Evolutionary conservation across 371 early-diverging fungal species (phyloP).

Genomic region (Phascolomyces articulosus): DNA sequence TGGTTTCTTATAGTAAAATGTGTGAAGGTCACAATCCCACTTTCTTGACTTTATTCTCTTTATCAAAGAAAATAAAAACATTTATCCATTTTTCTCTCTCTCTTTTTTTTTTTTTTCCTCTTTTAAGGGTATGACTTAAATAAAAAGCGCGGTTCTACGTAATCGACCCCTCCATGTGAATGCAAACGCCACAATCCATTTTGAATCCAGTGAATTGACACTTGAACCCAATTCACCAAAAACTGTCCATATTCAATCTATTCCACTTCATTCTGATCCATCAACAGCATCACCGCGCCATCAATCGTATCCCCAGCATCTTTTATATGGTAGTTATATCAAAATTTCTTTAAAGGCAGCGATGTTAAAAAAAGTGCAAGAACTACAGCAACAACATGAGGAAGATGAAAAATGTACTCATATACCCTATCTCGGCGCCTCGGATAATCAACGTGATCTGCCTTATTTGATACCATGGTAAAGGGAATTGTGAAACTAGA

Average conservation of each 20-base stretch:
- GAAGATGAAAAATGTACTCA: background rate
- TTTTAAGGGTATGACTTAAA: conserved; percentile 16
- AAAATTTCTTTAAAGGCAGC: background rate
- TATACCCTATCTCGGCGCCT: conserved; percentile 20
- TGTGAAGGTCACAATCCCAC: no score
- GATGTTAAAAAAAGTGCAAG: no score
- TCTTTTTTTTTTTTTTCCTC: background rate
- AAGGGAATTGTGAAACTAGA: no score
- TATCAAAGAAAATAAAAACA: no score
- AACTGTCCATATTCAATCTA: background rate
- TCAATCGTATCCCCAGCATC: background rate
- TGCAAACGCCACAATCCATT: background rate
- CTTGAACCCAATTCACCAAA: background rate
- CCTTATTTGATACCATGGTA: conserved; percentile 27
- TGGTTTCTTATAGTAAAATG: no score
- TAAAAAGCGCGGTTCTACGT: conserved; percentile 14
- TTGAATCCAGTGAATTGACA: background rate
- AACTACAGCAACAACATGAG: background rate
- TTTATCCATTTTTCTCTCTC: no score
- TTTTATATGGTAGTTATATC: conserved; percentile 20
- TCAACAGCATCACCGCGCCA: background rate
- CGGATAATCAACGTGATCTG: conserved; percentile 19
- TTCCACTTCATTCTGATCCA: conserved; percentile 1
- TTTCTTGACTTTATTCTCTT: no score
- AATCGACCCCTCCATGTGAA: conserved; percentile 4